These are phyloP conservation scores for Alternaria atra DNA, from an alignment of 2,329 filamentous ascomycete genomes.

Conservation along the genomic window DNA sequence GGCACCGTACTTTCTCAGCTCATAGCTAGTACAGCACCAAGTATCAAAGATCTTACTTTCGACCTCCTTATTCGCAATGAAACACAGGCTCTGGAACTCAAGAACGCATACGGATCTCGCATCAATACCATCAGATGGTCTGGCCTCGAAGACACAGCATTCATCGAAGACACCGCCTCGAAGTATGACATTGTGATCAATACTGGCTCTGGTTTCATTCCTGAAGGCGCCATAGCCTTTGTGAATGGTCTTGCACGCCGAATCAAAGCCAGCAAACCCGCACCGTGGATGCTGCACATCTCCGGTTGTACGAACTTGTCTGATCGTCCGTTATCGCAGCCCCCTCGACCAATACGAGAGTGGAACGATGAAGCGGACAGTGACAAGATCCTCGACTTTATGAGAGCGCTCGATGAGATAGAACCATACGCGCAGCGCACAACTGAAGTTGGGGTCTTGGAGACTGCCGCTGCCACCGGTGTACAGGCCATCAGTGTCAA, in stretches of 20 bases:
- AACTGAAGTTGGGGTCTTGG: constrained; percentile 21
- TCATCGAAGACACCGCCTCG: constrained; percentile 21
- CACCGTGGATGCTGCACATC: constrained; percentile 24
- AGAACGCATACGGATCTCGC: constrained; percentile 15
- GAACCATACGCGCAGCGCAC: constrained; percentile 25
- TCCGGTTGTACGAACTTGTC: constrained; percentile 28
- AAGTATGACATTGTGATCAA: constrained; percentile 31
- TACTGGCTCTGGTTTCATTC: constrained; percentile 23
- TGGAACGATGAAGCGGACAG: constrained; percentile 25
- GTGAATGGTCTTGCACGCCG: constrained; percentile 24
- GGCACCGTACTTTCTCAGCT: constrained; percentile 26
- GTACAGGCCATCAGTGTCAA: constrained; percentile 27
- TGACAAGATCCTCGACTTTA: constrained; percentile 16
- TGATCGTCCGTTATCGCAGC: constrained; percentile 17
- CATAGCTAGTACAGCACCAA: constrained; percentile 9
- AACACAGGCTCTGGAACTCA: constrained; percentile 15
- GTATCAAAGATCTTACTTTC: constrained; percentile 18
- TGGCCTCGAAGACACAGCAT: constrained; percentile 18
- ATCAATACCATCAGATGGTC: constrained; percentile 20
- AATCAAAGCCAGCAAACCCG: constrained; percentile 10
- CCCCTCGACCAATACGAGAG: constrained; percentile 12
- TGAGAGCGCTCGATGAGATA: constrained; percentile 14
- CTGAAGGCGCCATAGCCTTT: constrained; percentile 22
- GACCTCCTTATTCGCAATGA: constrained; percentile 23
- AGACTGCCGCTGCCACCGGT: constrained; percentile 13